Evolutionary conservation across 176 grass and related monocot species (phyloP), one percentile per base, ranked within the genome.

Genomic region (Paspalum vaginatum): DNA sequence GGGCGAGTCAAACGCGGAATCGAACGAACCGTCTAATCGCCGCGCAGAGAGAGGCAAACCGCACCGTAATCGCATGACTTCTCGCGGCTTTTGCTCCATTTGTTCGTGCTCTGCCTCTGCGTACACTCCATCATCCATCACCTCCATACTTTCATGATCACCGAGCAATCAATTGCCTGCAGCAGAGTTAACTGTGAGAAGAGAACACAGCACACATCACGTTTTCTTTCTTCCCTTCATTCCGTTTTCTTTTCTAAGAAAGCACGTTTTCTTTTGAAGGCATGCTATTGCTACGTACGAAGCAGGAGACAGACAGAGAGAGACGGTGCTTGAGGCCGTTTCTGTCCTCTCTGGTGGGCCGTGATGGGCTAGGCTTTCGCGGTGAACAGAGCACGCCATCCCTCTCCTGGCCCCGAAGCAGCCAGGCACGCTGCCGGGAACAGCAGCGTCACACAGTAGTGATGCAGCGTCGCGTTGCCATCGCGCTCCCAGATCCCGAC

Each of bases 331-430:
- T 11, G 59, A 5, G 4, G 42, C 45, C 11, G 4, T 1, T 8
- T 12, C 41, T 48, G 22, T 77, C 8, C 68, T 61, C 44, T 64
- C 39, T 16, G 15, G 47, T 89, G 77, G 77, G 48, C 56, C 71
- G 87, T 8, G 60, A 58, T 70, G 77, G 82, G 64, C 71, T 26
- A 62, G 53, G 75, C 75, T 84, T 80, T 79, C n/a, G 12, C 26
- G 27, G 12, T 17, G 74, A 11, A 83, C 80, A 66, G 74, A 5
- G 17, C 27, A 14, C 21, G 6, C 78, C 5, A 40, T 21, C 46
- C 41, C 27, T 49, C 20, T 44, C 44, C 17, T 4, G 39, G 51
- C 32, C 72, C 38, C 14, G 26, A 74, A 86, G 26, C 61, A 32
- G 32, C 20, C 47, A 68, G 18, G 21, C 68, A 48, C 11, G 6